Evolutionary conservation across 2,329 filamentous ascomycete species (phyloP).

Genomic region (Colletotrichum eleusines): DNA sequence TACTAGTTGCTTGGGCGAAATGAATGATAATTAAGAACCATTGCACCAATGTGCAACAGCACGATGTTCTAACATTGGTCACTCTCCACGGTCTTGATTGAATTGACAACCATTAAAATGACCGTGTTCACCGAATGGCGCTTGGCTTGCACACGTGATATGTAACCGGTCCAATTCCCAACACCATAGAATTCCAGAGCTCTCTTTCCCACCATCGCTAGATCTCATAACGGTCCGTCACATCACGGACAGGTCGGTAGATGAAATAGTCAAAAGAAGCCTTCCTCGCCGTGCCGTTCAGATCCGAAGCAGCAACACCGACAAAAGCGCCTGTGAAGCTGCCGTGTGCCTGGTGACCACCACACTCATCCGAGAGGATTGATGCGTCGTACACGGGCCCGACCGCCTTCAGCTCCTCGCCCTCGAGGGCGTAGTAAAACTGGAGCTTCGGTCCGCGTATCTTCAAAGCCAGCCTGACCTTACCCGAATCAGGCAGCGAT

Average conservation of each 20-base stretch:
- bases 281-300: conserved; percentile 62
- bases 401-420: conserved; percentile 58
- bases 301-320: conserved; percentile 66
- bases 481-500: conserved; percentile 65
- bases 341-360: conserved; percentile 70
- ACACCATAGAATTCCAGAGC: neutral
- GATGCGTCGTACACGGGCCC: conserved; percentile 70
- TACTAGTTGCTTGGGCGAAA: neutral
- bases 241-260: conserved; percentile 62
- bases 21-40: neutral
- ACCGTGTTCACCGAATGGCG: neutral
- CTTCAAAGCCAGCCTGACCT: conserved; percentile 63
- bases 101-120: neutral
- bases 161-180: neutral
- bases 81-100: neutral
- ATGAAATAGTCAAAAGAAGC: conserved; percentile 66
- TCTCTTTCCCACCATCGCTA: neutral
- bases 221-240: conserved; percentile 62
- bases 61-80: neutral
- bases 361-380: conserved; percentile 72
- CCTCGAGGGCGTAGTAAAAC: conserved; percentile 67
- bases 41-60: neutral
- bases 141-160: neutral
- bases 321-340: conserved; percentile 75
- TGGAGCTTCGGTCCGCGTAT: conserved; percentile 66